These are phyloP conservation scores for Gleditsia sinensis DNA, from an alignment of 306 rosid species.

Conservation along the genomic window DNA sequence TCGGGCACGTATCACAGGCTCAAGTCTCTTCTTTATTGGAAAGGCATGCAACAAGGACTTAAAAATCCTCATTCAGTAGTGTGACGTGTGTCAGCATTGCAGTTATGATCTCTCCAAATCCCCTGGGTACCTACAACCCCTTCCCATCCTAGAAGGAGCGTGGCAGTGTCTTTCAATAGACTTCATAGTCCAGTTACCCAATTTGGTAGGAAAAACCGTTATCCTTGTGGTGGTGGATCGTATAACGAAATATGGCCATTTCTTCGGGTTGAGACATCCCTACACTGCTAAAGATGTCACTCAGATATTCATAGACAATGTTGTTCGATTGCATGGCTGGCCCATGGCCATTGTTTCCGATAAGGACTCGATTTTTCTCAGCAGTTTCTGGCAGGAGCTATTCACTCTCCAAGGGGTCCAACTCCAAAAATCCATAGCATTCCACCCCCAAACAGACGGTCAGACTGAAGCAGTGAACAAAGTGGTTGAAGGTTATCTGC, in stretches of 20 bases:
- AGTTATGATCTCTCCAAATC: not conserved
- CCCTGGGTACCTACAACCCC: not conserved
- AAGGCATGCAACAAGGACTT: not conserved
- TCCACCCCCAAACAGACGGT: too few species aligned
- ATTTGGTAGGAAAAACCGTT: not conserved
- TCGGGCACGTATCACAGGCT: not conserved
- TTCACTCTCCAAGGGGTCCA: too few species aligned
- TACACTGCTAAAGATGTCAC: not conserved
- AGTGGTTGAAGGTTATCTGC: not conserved
- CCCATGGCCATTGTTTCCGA: too few species aligned
- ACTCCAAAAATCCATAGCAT: too few species aligned
- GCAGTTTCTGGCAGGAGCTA: too few species aligned
- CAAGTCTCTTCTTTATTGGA: not conserved
- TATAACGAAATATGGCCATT: not conserved
- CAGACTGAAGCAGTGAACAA: not conserved
- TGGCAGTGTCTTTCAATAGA: too few species aligned
- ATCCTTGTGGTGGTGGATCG: not conserved
- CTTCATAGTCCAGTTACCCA: not conserved
- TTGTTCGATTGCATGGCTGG: not conserved
- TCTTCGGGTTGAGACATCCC: not conserved
- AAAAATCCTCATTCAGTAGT: not conserved
- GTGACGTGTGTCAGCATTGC: not conserved
- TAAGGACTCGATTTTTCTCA: too few species aligned
- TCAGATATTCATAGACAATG: not conserved
- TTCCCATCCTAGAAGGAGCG: not conserved